phyloP scores from a whole-genome alignment of 2,329 filamentous ascomycete species.

The Amauroascus niger region DNA sequence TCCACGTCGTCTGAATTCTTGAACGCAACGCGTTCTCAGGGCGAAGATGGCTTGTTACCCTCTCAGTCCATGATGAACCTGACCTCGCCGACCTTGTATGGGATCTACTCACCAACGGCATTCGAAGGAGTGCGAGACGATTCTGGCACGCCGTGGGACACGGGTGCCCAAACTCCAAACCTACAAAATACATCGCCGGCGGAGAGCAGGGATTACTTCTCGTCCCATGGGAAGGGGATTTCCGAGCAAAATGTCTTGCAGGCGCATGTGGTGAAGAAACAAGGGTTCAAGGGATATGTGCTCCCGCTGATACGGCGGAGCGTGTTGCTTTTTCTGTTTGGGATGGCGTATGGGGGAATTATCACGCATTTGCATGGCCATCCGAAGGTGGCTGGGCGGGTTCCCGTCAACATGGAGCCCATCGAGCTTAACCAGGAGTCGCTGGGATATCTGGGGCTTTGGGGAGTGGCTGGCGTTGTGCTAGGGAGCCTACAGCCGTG shows the following conservation, averaged over 20 bases:
- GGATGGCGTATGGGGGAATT: slow-evolving; percentile 71
- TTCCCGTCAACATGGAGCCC: slow-evolving; percentile 50
- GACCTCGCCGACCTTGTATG: slow-evolving; percentile 77
- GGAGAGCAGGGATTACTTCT: not conserved
- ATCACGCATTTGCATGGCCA: slow-evolving; percentile 69
- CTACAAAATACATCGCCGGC: slow-evolving; percentile 21
- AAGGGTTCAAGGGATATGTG: slow-evolving; percentile 35
- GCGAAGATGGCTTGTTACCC: slow-evolving; percentile 30
- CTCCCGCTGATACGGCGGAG: slow-evolving; percentile 51
- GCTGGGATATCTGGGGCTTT: slow-evolving; percentile 65
- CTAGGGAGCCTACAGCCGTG: slow-evolving; percentile 74
- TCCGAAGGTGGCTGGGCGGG: slow-evolving; percentile 41
- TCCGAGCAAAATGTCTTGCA: not conserved
- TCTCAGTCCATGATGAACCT: slow-evolving; percentile 73
- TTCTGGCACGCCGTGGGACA: slow-evolving; percentile 60
- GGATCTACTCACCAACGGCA: slow-evolving; percentile 70
- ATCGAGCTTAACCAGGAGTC: slow-evolving; percentile 40
- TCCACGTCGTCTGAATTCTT: slow-evolving; percentile 19
- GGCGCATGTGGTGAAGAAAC: slow-evolving; percentile 26
- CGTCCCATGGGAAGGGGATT: not conserved
- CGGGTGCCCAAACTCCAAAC: slow-evolving; percentile 60
- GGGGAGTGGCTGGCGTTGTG: slow-evolving; percentile 69
- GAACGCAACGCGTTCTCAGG: slow-evolving; percentile 14
- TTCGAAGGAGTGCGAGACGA: slow-evolving; percentile 34
- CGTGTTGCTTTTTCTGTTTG: slow-evolving; percentile 63